These are phyloP conservation scores for Starmerella bacillaris DNA, from an alignment of 805 yeast species.

Conservation along the genomic window DNA sequence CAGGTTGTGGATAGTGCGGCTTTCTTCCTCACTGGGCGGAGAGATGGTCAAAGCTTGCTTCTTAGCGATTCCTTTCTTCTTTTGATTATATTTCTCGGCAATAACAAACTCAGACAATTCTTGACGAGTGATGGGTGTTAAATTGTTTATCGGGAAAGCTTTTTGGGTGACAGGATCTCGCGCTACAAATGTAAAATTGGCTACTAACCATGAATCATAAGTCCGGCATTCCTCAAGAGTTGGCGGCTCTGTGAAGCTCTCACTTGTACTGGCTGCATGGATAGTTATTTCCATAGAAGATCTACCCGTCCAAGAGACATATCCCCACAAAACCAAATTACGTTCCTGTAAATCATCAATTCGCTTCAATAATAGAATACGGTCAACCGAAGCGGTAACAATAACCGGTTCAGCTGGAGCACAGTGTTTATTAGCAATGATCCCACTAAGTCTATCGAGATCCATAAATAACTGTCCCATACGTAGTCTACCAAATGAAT, in stretches of 20 bases:
- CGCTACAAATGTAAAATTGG: conserved; percentile 89
- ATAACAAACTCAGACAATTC: conserved; percentile 74
- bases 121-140: conserved; percentile 53
- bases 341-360: conserved; percentile 58
- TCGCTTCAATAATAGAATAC: conserved; percentile 71
- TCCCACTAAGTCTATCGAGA: conserved; percentile 82
- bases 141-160: conserved; percentile 67
- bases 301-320: conserved; percentile 85
- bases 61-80: conserved; percentile 62
- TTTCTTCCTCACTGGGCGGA: conserved; percentile 59
- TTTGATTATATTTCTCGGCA: conserved; percentile 78
- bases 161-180: conserved; percentile 84
- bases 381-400: conserved; percentile 87
- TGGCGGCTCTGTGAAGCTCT: conserved; percentile 26
- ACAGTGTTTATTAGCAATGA: conserved; percentile 82
- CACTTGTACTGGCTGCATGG: conserved; percentile 56
- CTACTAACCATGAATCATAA: conserved; percentile 61
- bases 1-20: conserved; percentile 55
- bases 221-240: conserved; percentile 37
- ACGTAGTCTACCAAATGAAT: conserved; percentile 77
- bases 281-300: conserved; percentile 92
- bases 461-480: conserved; percentile 91
- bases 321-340: conserved; percentile 74
- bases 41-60: conserved; percentile 43
- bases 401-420: conserved; percentile 91